These are phyloP conservation scores for Penicillium sp. DNA, from an alignment of 2,329 filamentous ascomycete genomes.

Conservation along the genomic window DNA sequence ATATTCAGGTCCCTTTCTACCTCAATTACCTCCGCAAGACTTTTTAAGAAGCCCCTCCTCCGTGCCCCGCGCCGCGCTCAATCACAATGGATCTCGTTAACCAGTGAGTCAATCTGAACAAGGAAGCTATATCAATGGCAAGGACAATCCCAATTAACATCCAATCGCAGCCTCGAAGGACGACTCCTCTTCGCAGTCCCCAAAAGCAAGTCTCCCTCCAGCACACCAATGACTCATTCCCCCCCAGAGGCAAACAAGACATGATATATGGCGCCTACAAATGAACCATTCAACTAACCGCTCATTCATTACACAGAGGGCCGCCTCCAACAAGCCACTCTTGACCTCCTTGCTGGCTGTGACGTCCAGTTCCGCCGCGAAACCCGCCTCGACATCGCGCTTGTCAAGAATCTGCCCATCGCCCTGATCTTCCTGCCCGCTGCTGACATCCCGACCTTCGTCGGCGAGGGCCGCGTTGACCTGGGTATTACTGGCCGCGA, in stretches of 20 bases:
- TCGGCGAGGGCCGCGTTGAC: slow-evolving; percentile 90
- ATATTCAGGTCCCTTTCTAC: background rate
- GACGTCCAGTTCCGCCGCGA: slow-evolving; percentile 97
- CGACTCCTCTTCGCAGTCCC: slow-evolving; percentile 95
- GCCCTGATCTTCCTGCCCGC: slow-evolving; percentile 96
- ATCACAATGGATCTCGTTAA: slow-evolving; percentile 61
- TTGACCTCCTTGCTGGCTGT: slow-evolving; percentile 88
- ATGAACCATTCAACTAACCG: slow-evolving; percentile 10
- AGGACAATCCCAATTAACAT: slow-evolving; percentile 3
- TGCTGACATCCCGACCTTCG: slow-evolving; percentile 95
- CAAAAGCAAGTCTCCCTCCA: slow-evolving; percentile 70
- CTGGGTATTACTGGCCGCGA: slow-evolving; percentile 93
- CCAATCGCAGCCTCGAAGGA: slow-evolving; percentile 72
- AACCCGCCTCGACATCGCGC: slow-evolving; percentile 91
- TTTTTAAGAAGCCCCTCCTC: background rate
- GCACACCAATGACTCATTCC: slow-evolving; percentile 19
- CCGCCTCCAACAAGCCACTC: slow-evolving; percentile 79
- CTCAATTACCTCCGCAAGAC: background rate
- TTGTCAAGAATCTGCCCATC: slow-evolving; percentile 94
- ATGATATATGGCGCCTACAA: background rate
- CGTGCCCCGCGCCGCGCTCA: slow-evolving; percentile 22
- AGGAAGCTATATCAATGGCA: background rate
- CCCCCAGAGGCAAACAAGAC: background rate
- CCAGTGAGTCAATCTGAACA: slow-evolving; percentile 48
- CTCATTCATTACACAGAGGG: slow-evolving; percentile 64